These are phyloP conservation scores for Tolypocladium guangdongense DNA, from an alignment of 2,329 filamentous ascomycete genomes.

Conservation along the genomic window DNA sequence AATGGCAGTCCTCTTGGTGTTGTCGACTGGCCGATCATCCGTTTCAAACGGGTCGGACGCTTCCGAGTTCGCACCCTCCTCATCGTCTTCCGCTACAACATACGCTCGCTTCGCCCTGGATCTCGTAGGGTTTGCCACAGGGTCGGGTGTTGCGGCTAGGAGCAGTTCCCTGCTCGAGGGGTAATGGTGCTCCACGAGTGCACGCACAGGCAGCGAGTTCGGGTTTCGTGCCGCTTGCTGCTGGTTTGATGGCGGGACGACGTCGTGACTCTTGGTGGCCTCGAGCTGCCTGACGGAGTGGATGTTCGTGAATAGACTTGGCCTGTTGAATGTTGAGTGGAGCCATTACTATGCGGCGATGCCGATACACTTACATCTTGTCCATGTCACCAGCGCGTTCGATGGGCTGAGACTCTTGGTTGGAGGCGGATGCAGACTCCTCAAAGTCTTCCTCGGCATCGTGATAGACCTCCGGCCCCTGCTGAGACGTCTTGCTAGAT, in stretches of 20 bases:
- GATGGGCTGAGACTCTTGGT: not conserved
- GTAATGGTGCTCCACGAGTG: not conserved
- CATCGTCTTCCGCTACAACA: not conserved
- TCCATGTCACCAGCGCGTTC: not conserved
- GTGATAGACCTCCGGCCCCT: not conserved
- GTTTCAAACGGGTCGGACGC: not conserved
- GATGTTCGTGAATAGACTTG: not conserved
- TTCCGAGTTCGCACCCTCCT: not conserved
- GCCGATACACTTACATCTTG: not conserved
- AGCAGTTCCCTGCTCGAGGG: not conserved
- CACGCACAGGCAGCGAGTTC: no score
- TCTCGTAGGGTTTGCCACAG: not conserved
- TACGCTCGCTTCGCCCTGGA: not conserved
- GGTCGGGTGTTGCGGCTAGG: not conserved
- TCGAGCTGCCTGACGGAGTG: slow-evolving; percentile 15
- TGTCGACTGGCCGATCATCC: not conserved
- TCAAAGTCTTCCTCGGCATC: not conserved
- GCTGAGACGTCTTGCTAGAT: not conserved
- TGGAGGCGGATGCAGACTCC: not conserved
- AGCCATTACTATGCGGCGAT: no score
- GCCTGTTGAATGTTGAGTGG: not conserved
- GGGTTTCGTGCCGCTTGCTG: not conserved
- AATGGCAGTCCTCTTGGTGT: not conserved
- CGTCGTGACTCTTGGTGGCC: slow-evolving; percentile 6
- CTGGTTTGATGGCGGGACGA: slow-evolving; percentile 10